These are phyloP conservation scores for Quercus aquifolioides DNA, from an alignment of 306 rosid species.

Conservation along the genomic window DNA sequence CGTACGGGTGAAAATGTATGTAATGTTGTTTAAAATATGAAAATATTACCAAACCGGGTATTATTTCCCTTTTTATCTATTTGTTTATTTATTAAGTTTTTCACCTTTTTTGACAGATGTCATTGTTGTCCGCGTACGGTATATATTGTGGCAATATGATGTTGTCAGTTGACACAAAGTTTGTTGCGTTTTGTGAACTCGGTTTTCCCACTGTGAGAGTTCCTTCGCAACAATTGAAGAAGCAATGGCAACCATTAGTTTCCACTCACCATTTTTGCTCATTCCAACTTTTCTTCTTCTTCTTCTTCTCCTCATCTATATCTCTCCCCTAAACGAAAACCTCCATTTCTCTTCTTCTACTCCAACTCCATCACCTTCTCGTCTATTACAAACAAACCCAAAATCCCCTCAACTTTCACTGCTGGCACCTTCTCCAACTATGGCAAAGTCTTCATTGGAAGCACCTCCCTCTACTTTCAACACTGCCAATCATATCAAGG, in stretches of 20 bases:
- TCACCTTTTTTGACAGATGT: too few species aligned
- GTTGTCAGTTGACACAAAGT: too few species aligned
- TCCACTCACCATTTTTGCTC: not conserved
- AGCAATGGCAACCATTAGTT: not conserved
- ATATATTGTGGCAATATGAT: too few species aligned
- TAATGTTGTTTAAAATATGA: too few species aligned
- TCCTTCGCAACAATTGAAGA: not conserved
- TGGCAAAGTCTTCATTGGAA: not conserved
- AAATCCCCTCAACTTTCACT: not conserved
- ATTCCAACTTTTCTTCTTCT: not conserved
- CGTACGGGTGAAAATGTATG: too few species aligned
- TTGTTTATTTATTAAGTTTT: too few species aligned
- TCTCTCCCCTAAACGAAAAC: not conserved
- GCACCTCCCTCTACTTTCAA: not conserved
- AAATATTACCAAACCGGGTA: too few species aligned
- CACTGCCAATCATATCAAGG: not conserved
- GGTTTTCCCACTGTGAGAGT: too few species aligned
- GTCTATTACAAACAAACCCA: not conserved
- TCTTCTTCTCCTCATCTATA: not conserved
- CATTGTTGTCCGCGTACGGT: too few species aligned
- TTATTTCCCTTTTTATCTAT: too few species aligned
- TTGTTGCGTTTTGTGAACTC: too few species aligned
- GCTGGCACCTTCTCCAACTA: too few species aligned
- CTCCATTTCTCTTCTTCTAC: not conserved
- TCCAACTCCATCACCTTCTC: not conserved